Base-by-base conservation (phyloP, 345 rosid species). In the Cardamine resedifolia region DNA sequence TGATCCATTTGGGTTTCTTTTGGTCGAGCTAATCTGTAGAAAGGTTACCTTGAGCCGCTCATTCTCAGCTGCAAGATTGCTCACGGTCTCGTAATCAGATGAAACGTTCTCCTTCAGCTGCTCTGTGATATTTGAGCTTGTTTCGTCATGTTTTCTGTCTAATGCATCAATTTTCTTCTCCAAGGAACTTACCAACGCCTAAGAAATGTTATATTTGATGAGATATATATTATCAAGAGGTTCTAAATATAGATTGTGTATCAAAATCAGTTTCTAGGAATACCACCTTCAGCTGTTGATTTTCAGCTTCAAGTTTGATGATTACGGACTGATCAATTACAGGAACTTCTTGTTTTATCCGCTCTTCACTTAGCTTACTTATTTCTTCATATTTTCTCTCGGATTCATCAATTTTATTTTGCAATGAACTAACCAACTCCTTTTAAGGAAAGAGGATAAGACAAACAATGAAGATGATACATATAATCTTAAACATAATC, bases 61-160 rank as follows among this genome's bases (percentile, higher is more conserved):
- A 82, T 87, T 94, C 83, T 94, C 98, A 51, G 83, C 78, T n/a
- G 80, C 47, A 52, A 94, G 91, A 72, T 84, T 85, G 66, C 88
- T 81, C 81, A 83, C 78, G 66, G 78, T 58, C 58, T 78, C 96
- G 64, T 83, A 71, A 70, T 89, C 89, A 72, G 84, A 56, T 45
- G 79, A 63, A 56, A 70, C 71, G 19, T 70, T 63, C 70, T 69
- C 79, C 84, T 85, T 86, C 78, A 87, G 76, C 63, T 89, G 80
- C 77, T 91, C 91, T 70, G 92, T 89, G 66, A 90, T 83, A 45
- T 81, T 75, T 81, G 80, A 86, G 78, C 77, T 89, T 19, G 90
- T 83, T 79, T 91, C 97, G 69, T 85, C 87, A 80, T 84, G 83
- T 78, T 88, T 89, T 72, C 78, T 91, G 87, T 91, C 96, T 65